Conservation (phyloP, 2,329 filamentous ascomycete species). For the Colletotrichum sidae region DNA sequence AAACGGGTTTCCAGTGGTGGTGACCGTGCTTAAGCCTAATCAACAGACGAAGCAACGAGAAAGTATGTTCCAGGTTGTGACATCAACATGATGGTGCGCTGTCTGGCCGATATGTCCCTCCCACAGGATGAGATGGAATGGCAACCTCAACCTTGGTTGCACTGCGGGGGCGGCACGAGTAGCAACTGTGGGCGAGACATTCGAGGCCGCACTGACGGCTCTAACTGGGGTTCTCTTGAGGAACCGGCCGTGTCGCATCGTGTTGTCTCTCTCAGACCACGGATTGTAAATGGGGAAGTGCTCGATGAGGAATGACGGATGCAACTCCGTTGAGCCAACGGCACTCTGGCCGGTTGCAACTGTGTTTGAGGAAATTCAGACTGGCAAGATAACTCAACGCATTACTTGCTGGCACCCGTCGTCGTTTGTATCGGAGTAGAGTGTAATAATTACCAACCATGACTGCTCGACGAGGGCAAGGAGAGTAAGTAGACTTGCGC, state of each 20-base stretch:
- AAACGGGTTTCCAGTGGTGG: constrained; percentile 16
- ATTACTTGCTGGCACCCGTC: constrained; percentile 32
- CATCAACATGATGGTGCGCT: constrained; percentile 25
- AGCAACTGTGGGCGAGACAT: constrained; percentile 26
- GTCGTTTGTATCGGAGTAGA: constrained; percentile 19
- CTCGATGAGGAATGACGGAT: constrained; percentile 23
- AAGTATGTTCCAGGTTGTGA: constrained; percentile 24
- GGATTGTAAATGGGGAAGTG: constrained; percentile 16
- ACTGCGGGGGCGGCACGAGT: constrained; percentile 8
- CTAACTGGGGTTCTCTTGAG: constrained; percentile 26
- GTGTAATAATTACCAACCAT: background rate
- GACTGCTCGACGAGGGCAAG: constrained; percentile 1
- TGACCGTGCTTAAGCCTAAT: constrained; percentile 29
- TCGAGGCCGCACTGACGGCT: constrained; percentile 27
- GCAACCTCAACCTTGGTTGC: constrained; percentile 1
- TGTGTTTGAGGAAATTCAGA: constrained; percentile 24
- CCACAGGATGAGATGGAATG: constrained; percentile 1
- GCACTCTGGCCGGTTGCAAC: constrained; percentile 28
- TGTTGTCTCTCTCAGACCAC: constrained; percentile 28
- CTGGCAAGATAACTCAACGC: constrained; percentile 23
- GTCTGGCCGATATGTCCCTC: constrained; percentile 32
- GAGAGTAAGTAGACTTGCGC: background rate
- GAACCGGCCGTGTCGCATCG: constrained; percentile 27
- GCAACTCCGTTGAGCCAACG: constrained; percentile 22
- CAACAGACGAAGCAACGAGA: constrained; percentile 26